A percentile compares a stretch with the other conserved stretches of the same genome.
Conservation (phyloP, 805 yeast genomes). For the Wickerhamomyces chambardii region DNA sequence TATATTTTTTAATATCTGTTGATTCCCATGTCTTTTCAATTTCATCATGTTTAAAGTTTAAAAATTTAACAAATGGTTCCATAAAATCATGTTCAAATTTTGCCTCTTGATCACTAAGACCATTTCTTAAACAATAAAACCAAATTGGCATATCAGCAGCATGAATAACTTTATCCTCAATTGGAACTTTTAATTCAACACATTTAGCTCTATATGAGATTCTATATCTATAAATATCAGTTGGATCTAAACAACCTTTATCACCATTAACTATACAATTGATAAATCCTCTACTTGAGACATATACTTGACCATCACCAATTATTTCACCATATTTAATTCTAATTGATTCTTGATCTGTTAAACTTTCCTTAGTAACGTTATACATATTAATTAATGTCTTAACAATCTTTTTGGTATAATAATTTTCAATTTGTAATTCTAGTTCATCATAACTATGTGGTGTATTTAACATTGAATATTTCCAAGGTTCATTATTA, state of each 20-base stretch:
- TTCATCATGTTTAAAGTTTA: constrained; percentile 14
- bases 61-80: constrained; percentile 21
- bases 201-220: constrained; percentile 19
- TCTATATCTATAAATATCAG: constrained; percentile 20
- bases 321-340: constrained; percentile 24
- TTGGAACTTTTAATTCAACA: constrained; percentile 13
- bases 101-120: constrained; percentile 16
- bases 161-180: constrained; percentile 24
- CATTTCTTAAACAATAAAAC: constrained; percentile 21
- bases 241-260: not conserved
- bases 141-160: constrained; percentile 25
- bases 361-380: no score
- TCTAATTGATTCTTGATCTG: constrained; percentile 6
- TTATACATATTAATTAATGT: constrained; percentile 18
- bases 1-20: constrained; percentile 13
- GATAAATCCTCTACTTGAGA: constrained; percentile 27
- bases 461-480: constrained; percentile 23
- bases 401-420: constrained; percentile 20
- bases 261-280: constrained; percentile 2
- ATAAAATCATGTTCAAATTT: constrained; percentile 15
- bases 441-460: constrained; percentile 17
- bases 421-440: constrained; percentile 25
- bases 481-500: constrained; percentile 22
- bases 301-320: constrained; percentile 30
- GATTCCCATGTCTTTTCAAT: constrained; percentile 20